Conservation (phyloP, 768 basidiomycete genomes). For the Mycena chlorophos region DNA sequence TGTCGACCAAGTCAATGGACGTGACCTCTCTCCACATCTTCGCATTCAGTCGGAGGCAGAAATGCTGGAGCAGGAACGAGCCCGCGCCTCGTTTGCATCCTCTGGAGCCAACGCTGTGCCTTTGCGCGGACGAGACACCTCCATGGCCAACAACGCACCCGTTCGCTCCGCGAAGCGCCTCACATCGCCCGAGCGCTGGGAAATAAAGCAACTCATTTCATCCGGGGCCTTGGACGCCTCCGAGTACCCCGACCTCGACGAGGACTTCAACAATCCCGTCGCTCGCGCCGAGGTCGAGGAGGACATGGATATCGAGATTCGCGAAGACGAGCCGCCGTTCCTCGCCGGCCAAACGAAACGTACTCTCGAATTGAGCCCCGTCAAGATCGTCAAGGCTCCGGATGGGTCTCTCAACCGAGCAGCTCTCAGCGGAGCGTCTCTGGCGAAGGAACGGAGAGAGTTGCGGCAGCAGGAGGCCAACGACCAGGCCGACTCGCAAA, state of each 20-base stretch:
- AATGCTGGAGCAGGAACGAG: slow-evolving; percentile 79
- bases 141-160: slow-evolving; percentile 50
- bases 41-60: slow-evolving; percentile 94
- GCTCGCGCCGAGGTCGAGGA: slow-evolving; percentile 89
- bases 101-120: slow-evolving; percentile 90
- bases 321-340: slow-evolving; percentile 96
- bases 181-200: slow-evolving; percentile 97
- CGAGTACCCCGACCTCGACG: slow-evolving; percentile 92
- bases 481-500: slow-evolving; percentile 91
- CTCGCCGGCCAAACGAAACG: slow-evolving; percentile 94
- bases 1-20: slow-evolving; percentile 87
- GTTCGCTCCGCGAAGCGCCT: slow-evolving; percentile 83
- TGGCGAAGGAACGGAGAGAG: slow-evolving; percentile 95
- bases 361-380: slow-evolving; percentile 92
- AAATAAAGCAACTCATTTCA: slow-evolving; percentile 97
- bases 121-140: slow-evolving; percentile 38
- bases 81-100: slow-evolving; percentile 58
- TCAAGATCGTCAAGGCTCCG: slow-evolving; percentile 98
- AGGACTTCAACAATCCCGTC: slow-evolving; percentile 75
- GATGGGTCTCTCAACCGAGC: slow-evolving; percentile 97
- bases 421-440: slow-evolving; percentile 87
- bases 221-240: slow-evolving; percentile 90
- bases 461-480: slow-evolving; percentile 92
- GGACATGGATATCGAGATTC: slow-evolving; percentile 94
- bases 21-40: slow-evolving; percentile 91